A percentile compares a stretch with the other conserved stretches of the same genome.
phyloP scores from a whole-genome alignment of 2,329 filamentous ascomycete species.

The Apiospora pterosperma region DNA sequence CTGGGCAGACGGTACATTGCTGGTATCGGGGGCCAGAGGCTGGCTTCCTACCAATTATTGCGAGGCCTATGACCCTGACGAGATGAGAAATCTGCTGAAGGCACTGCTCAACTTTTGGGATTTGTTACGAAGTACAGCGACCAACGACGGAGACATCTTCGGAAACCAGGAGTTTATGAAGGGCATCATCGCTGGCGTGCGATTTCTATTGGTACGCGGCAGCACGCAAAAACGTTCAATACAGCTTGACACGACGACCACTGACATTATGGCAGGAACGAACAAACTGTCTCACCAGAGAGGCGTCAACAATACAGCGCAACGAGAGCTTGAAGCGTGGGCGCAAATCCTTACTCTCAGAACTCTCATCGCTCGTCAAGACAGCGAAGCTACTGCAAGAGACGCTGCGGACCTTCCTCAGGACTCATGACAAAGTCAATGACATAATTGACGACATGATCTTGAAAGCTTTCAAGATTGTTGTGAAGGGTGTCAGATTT shows the following conservation, averaged over 20 bases:
- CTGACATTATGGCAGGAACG: constrained; percentile 59
- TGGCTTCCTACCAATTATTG: constrained; percentile 99
- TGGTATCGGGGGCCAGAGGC: constrained; percentile 81
- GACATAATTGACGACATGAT: constrained; percentile 90
- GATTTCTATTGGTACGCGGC: constrained; percentile 75
- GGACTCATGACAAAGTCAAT: constrained; percentile 58
- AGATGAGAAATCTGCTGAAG: constrained; percentile 80
- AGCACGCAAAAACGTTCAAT: not conserved
- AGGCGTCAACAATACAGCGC: constrained; percentile 69
- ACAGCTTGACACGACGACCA: not conserved
- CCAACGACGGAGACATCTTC: constrained; percentile 75
- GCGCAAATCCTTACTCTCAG: constrained; percentile 83
- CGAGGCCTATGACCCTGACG: constrained; percentile 85
- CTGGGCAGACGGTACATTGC: constrained; percentile 92
- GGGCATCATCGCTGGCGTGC: constrained; percentile 88
- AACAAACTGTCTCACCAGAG: constrained; percentile 81
- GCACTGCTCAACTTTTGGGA: constrained; percentile 93
- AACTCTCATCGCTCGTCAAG: constrained; percentile 86
- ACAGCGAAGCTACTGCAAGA: constrained; percentile 83
- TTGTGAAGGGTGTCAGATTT: constrained; percentile 87
- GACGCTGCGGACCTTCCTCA: constrained; percentile 49
- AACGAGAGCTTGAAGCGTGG: constrained; percentile 75
- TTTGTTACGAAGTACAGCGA: constrained; percentile 72
- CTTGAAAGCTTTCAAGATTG: constrained; percentile 87
- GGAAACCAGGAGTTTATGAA: constrained; percentile 92